phyloP scores from a whole-genome alignment of 2,329 filamentous ascomycete species.

The Dryadomyces quercivorus region DNA sequence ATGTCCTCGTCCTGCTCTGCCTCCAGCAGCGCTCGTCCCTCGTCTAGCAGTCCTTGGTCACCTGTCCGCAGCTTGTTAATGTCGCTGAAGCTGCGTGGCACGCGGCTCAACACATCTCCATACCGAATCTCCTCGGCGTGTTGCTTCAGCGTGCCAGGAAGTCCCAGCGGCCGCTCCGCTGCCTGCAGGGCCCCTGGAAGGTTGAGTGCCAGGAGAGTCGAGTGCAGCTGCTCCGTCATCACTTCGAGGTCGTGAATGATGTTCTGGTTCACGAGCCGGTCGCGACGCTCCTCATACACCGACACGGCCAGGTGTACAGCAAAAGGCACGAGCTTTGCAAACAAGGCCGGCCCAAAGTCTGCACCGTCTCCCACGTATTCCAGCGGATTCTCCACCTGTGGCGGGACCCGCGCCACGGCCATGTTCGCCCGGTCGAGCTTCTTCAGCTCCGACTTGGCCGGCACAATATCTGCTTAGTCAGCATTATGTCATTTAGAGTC shows the following conservation, averaged over 20 bases:
- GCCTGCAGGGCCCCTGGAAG: slow-evolving; percentile 89
- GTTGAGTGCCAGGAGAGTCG: slow-evolving; percentile 68
- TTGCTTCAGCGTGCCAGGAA: slow-evolving; percentile 73
- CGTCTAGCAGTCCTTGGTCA: slow-evolving; percentile 67
- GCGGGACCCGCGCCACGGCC: slow-evolving; percentile 68
- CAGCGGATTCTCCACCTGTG: slow-evolving; percentile 69
- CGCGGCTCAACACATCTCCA: slow-evolving; percentile 67
- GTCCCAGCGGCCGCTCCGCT: slow-evolving; percentile 81
- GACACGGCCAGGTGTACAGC: slow-evolving; percentile 90
- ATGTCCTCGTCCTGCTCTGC: slow-evolving; percentile 79
- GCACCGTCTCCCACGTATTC: slow-evolving; percentile 68
- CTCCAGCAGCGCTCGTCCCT: slow-evolving; percentile 66
- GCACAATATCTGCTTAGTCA: slow-evolving; percentile 49
- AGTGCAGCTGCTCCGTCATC: slow-evolving; percentile 68
- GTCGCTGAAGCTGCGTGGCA: slow-evolving; percentile 73
- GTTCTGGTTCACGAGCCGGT: slow-evolving; percentile 78
- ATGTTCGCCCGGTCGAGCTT: slow-evolving; percentile 79
- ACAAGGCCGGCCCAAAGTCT: slow-evolving; percentile 74
- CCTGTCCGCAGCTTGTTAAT: slow-evolving; percentile 79
- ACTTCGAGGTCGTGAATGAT: slow-evolving; percentile 76
- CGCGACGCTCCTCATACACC: slow-evolving; percentile 85
- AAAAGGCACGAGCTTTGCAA: slow-evolving; percentile 86
- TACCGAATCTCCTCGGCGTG: slow-evolving; percentile 92
- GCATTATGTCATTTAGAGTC: neutral
- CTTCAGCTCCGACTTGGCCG: slow-evolving; percentile 78